These are phyloP conservation scores for Candida sithepensis DNA, from an alignment of 805 yeast species.

Conservation along the genomic window DNA sequence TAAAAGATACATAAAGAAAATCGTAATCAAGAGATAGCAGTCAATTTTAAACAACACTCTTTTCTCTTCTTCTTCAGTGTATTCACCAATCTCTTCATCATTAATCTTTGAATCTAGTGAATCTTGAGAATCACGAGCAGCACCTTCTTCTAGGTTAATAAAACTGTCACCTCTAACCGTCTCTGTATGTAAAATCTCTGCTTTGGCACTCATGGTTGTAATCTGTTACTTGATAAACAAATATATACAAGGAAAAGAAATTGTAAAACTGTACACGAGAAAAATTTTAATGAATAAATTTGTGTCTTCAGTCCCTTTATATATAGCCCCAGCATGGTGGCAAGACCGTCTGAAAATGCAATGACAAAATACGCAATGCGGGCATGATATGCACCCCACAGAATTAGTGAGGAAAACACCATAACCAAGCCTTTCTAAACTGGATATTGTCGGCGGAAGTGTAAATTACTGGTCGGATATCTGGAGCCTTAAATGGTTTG, in stretches of 20 bases:
- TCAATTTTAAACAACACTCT: conserved; percentile 14
- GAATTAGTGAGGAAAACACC: background rate
- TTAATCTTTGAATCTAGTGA: conserved; percentile 4
- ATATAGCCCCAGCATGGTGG: background rate
- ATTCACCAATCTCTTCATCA: conserved; percentile 6
- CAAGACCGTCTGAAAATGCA: background rate
- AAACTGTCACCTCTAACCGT: background rate
- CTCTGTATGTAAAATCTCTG: background rate
- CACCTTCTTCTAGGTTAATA: background rate
- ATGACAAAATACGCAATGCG: no score
- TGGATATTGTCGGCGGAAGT: background rate
- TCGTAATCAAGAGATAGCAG: conserved; percentile 12
- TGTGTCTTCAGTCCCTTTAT: background rate
- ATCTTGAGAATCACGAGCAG: background rate
- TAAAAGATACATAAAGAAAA: conserved; percentile 36
- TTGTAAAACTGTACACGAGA: background rate
- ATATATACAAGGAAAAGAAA: no score
- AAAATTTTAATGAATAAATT: no score
- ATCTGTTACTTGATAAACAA: no score
- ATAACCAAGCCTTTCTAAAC: background rate
- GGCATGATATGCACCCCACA: background rate
- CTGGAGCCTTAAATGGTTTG: background rate
- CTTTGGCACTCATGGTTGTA: no score
- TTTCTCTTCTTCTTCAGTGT: conserved; percentile 18
- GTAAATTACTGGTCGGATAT: background rate